Evolutionary conservation across 768 basidiomycete genomes (phyloP).

Genomic region (Dendrothele bispora): DNA sequence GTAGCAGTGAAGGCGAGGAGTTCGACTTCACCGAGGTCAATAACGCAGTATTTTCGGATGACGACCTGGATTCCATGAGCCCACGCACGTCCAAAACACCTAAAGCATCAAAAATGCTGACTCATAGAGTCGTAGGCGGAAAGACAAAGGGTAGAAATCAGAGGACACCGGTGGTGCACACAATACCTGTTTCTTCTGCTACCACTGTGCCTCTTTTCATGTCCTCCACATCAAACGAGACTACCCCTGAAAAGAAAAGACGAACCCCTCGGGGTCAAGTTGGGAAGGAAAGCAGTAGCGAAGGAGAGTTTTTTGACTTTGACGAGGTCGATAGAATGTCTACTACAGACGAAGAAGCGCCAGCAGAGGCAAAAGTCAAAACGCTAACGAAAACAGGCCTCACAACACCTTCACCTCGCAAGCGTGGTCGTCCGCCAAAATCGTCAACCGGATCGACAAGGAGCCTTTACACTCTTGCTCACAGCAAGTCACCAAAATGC

Average conservation of each 20-base stretch:
- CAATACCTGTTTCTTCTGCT: background rate
- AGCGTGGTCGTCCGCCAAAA: conserved; percentile 7
- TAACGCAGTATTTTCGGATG: conserved; percentile 7
- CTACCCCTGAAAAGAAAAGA: too few species aligned
- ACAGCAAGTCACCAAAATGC: too few species aligned
- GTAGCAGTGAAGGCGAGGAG: conserved; percentile 19
- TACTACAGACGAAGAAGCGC: background rate
- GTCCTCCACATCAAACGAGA: too few species aligned
- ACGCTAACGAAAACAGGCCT: background rate
- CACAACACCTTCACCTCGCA: background rate
- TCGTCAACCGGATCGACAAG: background rate
- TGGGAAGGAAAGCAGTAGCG: conserved; percentile 22
- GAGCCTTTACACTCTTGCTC: too few species aligned
- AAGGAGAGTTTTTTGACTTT: conserved; percentile 29
- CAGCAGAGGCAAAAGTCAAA: too few species aligned
- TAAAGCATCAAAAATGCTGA: conserved; percentile 4
- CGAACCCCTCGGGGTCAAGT: too few species aligned
- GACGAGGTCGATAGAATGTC: conserved; percentile 14
- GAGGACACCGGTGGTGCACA: background rate
- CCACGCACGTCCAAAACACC: background rate
- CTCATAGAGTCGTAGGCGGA: too few species aligned
- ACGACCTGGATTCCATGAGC: background rate
- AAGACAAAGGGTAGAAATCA: background rate
- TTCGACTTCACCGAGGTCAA: conserved; percentile 23
- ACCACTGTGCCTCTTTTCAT: background rate